Evolutionary conservation across 73 alveolate genomes (phyloP), one percentile per base, ranked within the genome.

Genomic region (Paramecium caudatum): DNA sequence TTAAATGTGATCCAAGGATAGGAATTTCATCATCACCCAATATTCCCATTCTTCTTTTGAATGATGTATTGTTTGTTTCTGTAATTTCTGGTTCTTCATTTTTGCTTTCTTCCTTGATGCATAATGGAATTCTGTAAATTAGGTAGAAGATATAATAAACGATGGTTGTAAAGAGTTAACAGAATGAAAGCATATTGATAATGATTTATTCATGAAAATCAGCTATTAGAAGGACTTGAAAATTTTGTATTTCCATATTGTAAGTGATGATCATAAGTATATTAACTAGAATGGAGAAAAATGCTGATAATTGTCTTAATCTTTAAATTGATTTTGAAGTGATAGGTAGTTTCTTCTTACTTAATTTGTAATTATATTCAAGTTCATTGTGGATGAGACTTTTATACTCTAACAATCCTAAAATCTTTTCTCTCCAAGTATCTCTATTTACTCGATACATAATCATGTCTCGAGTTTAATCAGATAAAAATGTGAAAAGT

Each of bases 371-470:
- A 63, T 86, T 61, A 63, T 86, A 78, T 43, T 61, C 19, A 39
- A 86, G 61, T 69, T 86, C 93, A 37, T 70, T 15, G 46, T 47
- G 65, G 1, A 86, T 78, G 27, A 37, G 12, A 12, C 33, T 86
- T 12, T 70, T 36, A 41, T 39, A 27, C 21, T 43, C 48, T 23
- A 86, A 32, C 21, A 86, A 86, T 25, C 84, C 93, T n/a, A 33
- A 41, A 16, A 86, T 86, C 43, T 86, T 86, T 15, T 86, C 93
- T 86, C 93, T 86, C 41, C 65, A 63, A 30, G 87, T 86, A 2
- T 86, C 83, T 62, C 93, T 70, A 15, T 61, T 63, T 0, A 86
- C 88, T 41, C 25, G 39, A 46, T 86, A 37, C 93, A 86, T 86
- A 1, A 86, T 63, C 7, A 47, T 86, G 13, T 86, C 90, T 46